Base-by-base conservation (phyloP, 1,139 yeast genomes). In the Geotrichum bryndzae region DNA sequence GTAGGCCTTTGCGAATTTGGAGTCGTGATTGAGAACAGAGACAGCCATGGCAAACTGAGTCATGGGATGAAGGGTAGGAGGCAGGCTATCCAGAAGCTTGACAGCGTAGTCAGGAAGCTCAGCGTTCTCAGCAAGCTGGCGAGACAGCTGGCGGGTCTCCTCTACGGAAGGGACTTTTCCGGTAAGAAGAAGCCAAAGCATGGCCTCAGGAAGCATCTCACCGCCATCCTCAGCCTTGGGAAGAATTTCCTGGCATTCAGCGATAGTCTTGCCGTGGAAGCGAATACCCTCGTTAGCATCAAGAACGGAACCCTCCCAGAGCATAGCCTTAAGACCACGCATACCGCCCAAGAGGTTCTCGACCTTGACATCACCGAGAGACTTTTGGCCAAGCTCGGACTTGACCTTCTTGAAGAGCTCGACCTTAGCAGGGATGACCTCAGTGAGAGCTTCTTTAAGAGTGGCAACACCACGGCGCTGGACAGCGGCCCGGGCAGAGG, bases 11-110 rank as follows among this genome's bases (percentile, higher is more conserved):
- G 97, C 96, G 77, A 91, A 91, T 74, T 83, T 85, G 60, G 96
- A 90, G 78, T 88, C 95, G 67, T 90, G 85, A 82, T 90, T 96
- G 76, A 91, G 84, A 66, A 97, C 95, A 64, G 94, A 88, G 61
- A 91, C 87, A 61, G 96, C 97, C 76, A 91, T 90, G 68, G 96
- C 87, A 77, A 91, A 87, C 79, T 91, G 97, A 63, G 97, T 95
- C 98, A 91, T 91, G 78, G 98, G 98, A 79, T 91, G 98, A 78
- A 91, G 84, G 75, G 86, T 84, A 58, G 87, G 79, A 68, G 97
- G 97, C 70, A 92, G 84, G 70, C 86, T 80, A 81, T 88, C 95
- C 70, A 91, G 83, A 68, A 90, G 79, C 75, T 86, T 90, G 77
- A 83, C 87, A 69, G 90, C 95, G 75, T 88, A 92, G 74, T 86